A percentile compares a stretch with the other conserved stretches of the same genome.
These are phyloP conservation scores for Neurospora cerealis DNA, from an alignment of 495 filamentous ascomycete genomes.

Conservation along the genomic window DNA sequence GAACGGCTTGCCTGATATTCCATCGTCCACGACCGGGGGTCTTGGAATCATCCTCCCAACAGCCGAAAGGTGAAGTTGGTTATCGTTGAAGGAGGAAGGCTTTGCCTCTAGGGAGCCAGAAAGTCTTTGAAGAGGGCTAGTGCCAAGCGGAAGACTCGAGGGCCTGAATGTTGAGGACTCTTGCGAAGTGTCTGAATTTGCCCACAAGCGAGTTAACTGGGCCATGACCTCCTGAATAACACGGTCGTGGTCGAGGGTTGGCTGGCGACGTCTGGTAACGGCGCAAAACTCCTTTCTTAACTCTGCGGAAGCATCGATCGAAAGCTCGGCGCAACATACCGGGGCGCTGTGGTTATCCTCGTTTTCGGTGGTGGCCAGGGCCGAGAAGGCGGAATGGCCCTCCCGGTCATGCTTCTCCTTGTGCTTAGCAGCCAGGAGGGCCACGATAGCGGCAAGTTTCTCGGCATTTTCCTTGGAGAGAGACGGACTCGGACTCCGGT, in stretches of 20 bases:
- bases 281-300: constrained; percentile 36
- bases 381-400: constrained; percentile 17
- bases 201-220: constrained; percentile 18
- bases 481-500: constrained; percentile 18
- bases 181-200: constrained; percentile 2
- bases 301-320: constrained; percentile 32
- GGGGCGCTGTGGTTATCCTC: constrained; percentile 6
- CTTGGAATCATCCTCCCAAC: constrained; percentile 11
- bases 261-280: constrained; percentile 28
- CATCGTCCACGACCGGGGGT: constrained; percentile 28
- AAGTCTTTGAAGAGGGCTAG: constrained; percentile 7
- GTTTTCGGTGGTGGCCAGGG: not conserved
- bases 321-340: constrained; percentile 33
- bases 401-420: constrained; percentile 23
- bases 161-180: not conserved
- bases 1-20: constrained; percentile 38
- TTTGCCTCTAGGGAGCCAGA: not conserved
- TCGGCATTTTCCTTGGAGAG: constrained; percentile 27
- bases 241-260: constrained; percentile 26
- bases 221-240: constrained; percentile 34
- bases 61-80: constrained; percentile 1
- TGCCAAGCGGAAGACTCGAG: constrained; percentile 4
- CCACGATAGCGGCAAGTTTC: constrained; percentile 37
- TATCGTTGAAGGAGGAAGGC: not conserved
- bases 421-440: constrained; percentile 27